phyloP scores from a whole-genome alignment of 106 monocot genomes.

The Alisma plantagoaquatica region DNA sequence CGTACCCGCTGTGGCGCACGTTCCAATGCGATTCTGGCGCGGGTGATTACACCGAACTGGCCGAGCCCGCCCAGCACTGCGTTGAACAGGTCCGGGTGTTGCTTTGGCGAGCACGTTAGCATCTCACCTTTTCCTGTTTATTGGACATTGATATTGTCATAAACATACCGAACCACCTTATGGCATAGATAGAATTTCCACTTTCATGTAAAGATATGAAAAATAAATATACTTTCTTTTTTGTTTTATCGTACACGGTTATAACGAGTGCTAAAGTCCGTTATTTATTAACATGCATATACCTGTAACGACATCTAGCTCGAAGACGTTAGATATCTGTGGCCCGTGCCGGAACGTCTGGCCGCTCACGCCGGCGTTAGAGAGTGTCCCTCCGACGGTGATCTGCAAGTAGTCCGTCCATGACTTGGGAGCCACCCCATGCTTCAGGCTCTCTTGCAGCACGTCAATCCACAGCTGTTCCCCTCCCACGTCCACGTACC shows the following conservation, averaged over 20 bases:
- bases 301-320: conserved; percentile 90
- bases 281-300: background rate
- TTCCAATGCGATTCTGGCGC: conserved; percentile 79
- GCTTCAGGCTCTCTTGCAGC: conserved; percentile 39
- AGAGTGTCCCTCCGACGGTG: conserved; percentile 78
- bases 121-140: conserved; percentile 65
- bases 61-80: conserved; percentile 86
- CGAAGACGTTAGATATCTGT: conserved; percentile 69
- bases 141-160: background rate
- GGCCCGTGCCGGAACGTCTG: conserved; percentile 85
- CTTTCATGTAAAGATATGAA: background rate
- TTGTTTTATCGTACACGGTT: too few species aligned
- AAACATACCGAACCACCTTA: background rate
- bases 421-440: conserved; percentile 70
- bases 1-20: conserved; percentile 56
- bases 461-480: conserved; percentile 81
- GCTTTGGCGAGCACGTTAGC: conserved; percentile 47
- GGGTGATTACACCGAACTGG: conserved; percentile 87
- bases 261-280: too few species aligned
- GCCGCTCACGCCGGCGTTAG: conserved; percentile 80
- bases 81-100: conserved; percentile 60
- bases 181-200: background rate
- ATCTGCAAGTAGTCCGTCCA: conserved; percentile 90
- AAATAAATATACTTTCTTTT: too few species aligned
- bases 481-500: conserved; percentile 74